Base-by-base conservation (phyloP, 345 rosid species). In the Aquilaria yunnanensis region DNA sequence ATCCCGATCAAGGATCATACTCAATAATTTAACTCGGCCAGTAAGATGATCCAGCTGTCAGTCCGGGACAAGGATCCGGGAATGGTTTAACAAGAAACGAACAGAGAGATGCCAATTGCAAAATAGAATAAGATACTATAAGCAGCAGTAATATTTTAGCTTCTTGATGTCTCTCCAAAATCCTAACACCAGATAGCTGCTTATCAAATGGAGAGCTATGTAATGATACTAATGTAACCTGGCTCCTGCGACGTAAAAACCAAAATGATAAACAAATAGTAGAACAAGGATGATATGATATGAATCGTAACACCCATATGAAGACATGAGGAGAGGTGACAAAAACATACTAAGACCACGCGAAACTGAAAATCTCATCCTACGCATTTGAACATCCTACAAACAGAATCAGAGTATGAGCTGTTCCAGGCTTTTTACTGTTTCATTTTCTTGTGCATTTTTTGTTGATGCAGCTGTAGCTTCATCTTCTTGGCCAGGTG, bases 391-490 rank as follows among this genome's bases (percentile, higher is more conserved):
- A 54, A 47, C 23, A 14, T 52, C 56, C 58, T 51, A 49, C 33
- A n/a, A 14, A 51, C 43, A 54, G 54, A 67, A 48, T 78, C 83
- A 88, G 64, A 88, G 76, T 60, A 73, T 76, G 55, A 86, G 88
- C 66, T 79, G 81, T 67, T 76, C 87, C 75, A 88, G 67, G 70
- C 70, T 67, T 70, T 71, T 75, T 62, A 71, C 72, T 10, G 75
- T 78, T 57, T 70, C 79, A 4, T 57, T 41, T 76, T 79, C 86
- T 66, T 68, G 78, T 48, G 57, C 46, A 51, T 64, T 63, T 10
- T 60, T 69, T 54, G 45, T 46, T 32, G 61, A 54, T 70, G 66
- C 41, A 54, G 54, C 63, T 57, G 61, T 67, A 14, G 78, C 70
- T 72, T 81, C 79, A 54, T 77, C 70, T n/a, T 49, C 72, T 6